These are phyloP conservation scores for Neurospora sp. DNA, from an alignment of 495 filamentous ascomycete species.

Conservation along the genomic window DNA sequence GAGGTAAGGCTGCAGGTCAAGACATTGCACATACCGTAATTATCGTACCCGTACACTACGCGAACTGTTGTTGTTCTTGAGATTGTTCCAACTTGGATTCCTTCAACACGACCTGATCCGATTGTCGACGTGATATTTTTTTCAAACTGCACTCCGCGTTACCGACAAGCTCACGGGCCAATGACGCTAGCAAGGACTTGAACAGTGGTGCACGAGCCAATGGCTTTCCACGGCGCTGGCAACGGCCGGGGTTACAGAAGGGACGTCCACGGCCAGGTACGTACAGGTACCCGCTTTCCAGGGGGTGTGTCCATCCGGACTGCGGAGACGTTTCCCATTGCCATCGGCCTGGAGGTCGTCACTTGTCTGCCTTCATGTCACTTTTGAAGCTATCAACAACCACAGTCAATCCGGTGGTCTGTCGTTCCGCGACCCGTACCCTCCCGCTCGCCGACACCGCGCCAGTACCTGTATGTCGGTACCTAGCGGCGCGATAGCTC, in stretches of 20 bases:
- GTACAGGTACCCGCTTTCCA: background rate
- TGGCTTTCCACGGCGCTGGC: background rate
- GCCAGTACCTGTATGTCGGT: background rate
- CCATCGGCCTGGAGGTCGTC: background rate
- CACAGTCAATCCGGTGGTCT: background rate
- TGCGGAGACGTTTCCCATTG: background rate
- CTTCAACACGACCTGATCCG: background rate
- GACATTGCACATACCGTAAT: background rate
- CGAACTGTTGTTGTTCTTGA: background rate
- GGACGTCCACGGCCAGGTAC: background rate
- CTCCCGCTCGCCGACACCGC: background rate
- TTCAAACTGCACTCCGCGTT: slow-evolving; percentile 1
- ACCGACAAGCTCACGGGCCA: slow-evolving; percentile 3
- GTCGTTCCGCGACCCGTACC: background rate
- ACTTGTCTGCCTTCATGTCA: background rate
- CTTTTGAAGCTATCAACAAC: background rate
- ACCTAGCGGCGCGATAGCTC: background rate
- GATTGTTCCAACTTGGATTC: background rate
- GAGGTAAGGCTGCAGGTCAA: background rate
- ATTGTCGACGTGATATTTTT: background rate
- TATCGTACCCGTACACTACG: background rate
- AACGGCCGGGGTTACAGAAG: background rate
- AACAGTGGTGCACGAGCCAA: background rate
- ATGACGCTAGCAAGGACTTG: slow-evolving; percentile 7
- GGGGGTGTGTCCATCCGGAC: background rate